A percentile compares a stretch with the other conserved stretches of the same genome.
These are phyloP conservation scores for Capronia americana DNA, from an alignment of 2,329 filamentous ascomycete species.

Conservation along the genomic window DNA sequence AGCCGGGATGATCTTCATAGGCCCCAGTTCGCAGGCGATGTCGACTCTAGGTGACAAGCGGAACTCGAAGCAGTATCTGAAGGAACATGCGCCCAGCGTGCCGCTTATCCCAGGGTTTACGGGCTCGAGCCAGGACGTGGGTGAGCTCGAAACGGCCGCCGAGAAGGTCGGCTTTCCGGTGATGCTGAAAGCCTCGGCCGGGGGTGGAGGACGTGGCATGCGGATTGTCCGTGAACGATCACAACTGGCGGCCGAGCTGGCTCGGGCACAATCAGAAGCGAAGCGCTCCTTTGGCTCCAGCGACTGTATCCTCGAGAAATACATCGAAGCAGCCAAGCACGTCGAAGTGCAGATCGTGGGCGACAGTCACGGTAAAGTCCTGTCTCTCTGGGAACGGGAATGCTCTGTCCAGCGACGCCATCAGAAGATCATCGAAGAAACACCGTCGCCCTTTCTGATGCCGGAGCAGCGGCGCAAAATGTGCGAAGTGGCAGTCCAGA, in stretches of 20 bases:
- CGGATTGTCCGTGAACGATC: constrained; percentile 46
- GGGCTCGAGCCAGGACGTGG: constrained; percentile 39
- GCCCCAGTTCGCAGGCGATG: constrained; percentile 44
- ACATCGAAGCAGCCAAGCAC: constrained; percentile 52
- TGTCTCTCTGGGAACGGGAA: constrained; percentile 56
- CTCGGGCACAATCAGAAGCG: constrained; percentile 49
- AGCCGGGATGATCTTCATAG: constrained; percentile 46
- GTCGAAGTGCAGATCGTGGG: constrained; percentile 61
- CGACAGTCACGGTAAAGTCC: constrained; percentile 51
- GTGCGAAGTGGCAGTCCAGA: constrained; percentile 46
- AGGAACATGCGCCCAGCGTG: constrained; percentile 41
- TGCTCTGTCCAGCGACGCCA: constrained; percentile 60
- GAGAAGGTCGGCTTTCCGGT: constrained; percentile 47
- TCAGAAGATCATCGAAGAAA: constrained; percentile 61
- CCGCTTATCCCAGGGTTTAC: constrained; percentile 43
- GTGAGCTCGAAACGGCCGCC: constrained; percentile 38
- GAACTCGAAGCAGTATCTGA: constrained; percentile 41
- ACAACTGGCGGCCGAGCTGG: constrained; percentile 45
- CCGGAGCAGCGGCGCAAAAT: constrained; percentile 45
- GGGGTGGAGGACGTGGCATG: constrained; percentile 56
- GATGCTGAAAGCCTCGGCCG: constrained; percentile 58
- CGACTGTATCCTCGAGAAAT: constrained; percentile 53
- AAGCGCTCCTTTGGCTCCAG: constrained; percentile 53
- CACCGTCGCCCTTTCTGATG: constrained; percentile 48
- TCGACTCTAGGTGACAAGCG: constrained; percentile 45